phyloP scores from a whole-genome alignment of 768 basidiomycete genomes.

The Trametes villosa region DNA sequence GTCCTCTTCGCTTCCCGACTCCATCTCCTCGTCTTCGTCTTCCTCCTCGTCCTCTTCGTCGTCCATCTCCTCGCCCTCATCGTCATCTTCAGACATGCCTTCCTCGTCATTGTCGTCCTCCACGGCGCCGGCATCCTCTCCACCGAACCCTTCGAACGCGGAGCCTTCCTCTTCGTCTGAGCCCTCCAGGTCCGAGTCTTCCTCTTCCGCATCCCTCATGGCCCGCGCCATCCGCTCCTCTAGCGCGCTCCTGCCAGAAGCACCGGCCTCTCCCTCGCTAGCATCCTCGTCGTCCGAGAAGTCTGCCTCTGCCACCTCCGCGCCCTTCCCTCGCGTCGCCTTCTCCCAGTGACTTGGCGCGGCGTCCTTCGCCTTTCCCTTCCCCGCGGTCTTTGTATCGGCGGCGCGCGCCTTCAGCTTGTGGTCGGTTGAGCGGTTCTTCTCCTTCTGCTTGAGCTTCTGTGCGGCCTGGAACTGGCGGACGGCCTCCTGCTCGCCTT shows the following conservation, averaged over 20 bases:
- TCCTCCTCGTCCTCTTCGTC: slow-evolving; percentile 18
- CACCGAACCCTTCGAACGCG: slow-evolving; percentile 29
- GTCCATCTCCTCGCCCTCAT: background rate
- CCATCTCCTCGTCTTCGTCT: background rate
- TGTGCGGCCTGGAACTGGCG: slow-evolving; percentile 42
- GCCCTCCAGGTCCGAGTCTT: slow-evolving; percentile 32
- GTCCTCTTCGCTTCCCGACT: slow-evolving; percentile 17
- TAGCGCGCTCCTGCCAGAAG: slow-evolving; percentile 23
- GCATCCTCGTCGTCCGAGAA: slow-evolving; percentile 19
- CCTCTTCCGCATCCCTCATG: slow-evolving; percentile 45
- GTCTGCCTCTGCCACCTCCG: slow-evolving; percentile 3
- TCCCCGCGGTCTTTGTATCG: slow-evolving; percentile 14
- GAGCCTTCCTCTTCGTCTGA: slow-evolving; percentile 31
- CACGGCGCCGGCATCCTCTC: slow-evolving; percentile 23
- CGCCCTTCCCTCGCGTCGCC: slow-evolving; percentile 20
- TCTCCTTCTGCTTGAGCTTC: slow-evolving; percentile 46
- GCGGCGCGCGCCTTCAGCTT: slow-evolving; percentile 53
- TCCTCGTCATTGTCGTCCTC: slow-evolving; percentile 23
- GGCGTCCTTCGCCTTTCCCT: slow-evolving; percentile 12
- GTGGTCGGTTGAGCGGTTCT: slow-evolving; percentile 52
- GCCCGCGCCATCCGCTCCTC: slow-evolving; percentile 45
- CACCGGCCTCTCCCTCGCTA: slow-evolving; percentile 22
- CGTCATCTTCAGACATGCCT: slow-evolving; percentile 16
- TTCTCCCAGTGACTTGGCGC: slow-evolving; percentile 21
- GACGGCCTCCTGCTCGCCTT: slow-evolving; percentile 42